These are phyloP conservation scores for Ziziphus jujuba DNA, from an alignment of 306 rosid genomes.

Conservation along the genomic window DNA sequence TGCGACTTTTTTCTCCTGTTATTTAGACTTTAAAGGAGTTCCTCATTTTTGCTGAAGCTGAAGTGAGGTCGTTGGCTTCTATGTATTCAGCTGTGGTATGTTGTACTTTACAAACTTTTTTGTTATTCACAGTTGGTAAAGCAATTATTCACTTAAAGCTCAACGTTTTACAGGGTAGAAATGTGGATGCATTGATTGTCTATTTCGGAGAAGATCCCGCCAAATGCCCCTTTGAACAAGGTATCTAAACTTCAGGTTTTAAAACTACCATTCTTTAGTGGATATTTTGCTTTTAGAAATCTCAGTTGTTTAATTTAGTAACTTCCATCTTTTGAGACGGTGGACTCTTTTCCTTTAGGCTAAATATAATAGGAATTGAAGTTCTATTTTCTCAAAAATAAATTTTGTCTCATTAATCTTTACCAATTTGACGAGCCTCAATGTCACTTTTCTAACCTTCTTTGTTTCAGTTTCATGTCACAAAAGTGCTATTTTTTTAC, in stretches of 20 bases:
- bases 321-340: not conserved
- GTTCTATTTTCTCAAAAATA: not conserved
- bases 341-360: not conserved
- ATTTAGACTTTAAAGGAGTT: conserved; percentile 68
- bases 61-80: conserved; percentile 85
- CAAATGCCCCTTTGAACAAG: conserved; percentile 91
- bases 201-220: conserved; percentile 96
- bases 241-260: conserved; percentile 28
- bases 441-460: not conserved
- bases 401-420: not conserved
- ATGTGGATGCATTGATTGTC: conserved; percentile 76
- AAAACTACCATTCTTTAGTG: not conserved
- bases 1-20: conserved; percentile 1
- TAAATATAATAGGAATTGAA: not conserved
- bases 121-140: not conserved
- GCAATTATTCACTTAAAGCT: conserved; percentile 26
- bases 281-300: not conserved
- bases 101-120: conserved; percentile 17
- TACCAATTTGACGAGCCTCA: too few relatives aligned
- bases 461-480: not conserved
- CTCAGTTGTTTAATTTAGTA: not conserved
- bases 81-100: conserved; percentile 83
- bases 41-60: conserved; percentile 81
- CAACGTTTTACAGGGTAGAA: conserved; percentile 67
- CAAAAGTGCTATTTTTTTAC: conserved; percentile 12